Evolutionary conservation across 1,139 yeast species (phyloP), one percentile per base, ranked within the genome.

Genomic region (Schwanniomyces etchellsii): DNA sequence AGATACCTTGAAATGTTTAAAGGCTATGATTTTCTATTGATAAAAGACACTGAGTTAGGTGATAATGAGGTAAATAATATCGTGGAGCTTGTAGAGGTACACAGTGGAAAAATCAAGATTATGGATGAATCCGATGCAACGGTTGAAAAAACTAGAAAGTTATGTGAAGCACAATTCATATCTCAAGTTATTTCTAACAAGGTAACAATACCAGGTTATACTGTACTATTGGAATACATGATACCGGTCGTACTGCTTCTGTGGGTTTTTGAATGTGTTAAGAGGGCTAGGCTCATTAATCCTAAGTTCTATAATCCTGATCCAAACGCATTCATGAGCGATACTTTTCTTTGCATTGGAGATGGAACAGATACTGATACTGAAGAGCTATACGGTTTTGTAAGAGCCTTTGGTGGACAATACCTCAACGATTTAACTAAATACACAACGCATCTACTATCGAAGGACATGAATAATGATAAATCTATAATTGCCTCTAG

Each of bases 381-480:
- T 30, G 89, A 80, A 35, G 75, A 72, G 9, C 68, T 81, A 13
- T 73, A 76, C 40, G 83, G 77, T 3, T 85, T 81, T 0, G 78
- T 82, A 0, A 54, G 71, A 20, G 81, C 84, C 0, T 66, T 83
- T 41, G 96, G 95, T 1, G 96, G 96, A 1, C 74, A 70, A 29
- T 79, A 64, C 47, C 58, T 76, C 33, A 81, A 79, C 34, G 65
- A 69, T n/a, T 55, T 88, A 21, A 77, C 85, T 6, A 70, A 71
- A 32, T 70, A 70, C 38, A 83, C 94, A 2, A 85, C 96, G 0
- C 96, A 89, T 60, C 64, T 86, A 29, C 61, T 89, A 11, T 73
- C 94, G 0, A 47, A 57, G 6, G 75, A 74, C 41, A 49, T 70
- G 16, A 57, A 71, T 20, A 80, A 81, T 38, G 79, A 63, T 29